phyloP scores from a whole-genome alignment of 2,329 filamentous ascomycete genomes.

The Arachnopeziza araneosa region DNA sequence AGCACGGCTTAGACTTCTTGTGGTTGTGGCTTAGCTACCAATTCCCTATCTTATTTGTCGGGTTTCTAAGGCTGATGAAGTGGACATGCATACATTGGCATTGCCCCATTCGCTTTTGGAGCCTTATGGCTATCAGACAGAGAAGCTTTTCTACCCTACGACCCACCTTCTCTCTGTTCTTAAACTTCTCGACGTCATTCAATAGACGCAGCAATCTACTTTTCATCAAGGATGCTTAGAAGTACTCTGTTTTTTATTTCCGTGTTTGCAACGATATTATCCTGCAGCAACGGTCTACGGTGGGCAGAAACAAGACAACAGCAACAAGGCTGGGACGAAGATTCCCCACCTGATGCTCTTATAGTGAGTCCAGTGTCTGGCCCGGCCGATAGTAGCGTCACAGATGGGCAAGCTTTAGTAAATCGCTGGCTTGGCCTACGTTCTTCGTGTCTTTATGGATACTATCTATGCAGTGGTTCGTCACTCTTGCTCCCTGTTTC shows the following conservation, averaged over 20 bases:
- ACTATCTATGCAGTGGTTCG: not conserved
- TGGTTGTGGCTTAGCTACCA: not conserved
- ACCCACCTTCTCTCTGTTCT: not conserved
- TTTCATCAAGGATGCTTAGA: not conserved
- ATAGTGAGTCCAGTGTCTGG: not conserved
- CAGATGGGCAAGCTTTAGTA: not conserved
- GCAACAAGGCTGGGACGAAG: not conserved
- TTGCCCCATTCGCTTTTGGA: not conserved
- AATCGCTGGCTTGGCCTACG: not conserved
- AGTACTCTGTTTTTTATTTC: not conserved
- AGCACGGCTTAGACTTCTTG: not conserved
- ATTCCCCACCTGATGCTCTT: not conserved
- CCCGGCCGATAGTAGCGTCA: not conserved
- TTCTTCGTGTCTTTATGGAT: not conserved
- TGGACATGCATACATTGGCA: not conserved
- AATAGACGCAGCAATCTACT: not conserved
- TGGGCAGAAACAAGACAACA: not conserved
- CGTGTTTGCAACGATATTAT: not conserved
- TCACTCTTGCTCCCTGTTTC: not conserved
- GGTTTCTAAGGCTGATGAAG: not conserved
- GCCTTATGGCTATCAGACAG: not conserved
- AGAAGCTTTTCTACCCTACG: not conserved
- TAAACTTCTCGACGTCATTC: not conserved
- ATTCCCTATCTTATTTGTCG: not conserved
- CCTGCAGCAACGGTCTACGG: not conserved